phyloP scores from a whole-genome alignment of 805 yeast species.

The Candida coleopterorum region DNA sequence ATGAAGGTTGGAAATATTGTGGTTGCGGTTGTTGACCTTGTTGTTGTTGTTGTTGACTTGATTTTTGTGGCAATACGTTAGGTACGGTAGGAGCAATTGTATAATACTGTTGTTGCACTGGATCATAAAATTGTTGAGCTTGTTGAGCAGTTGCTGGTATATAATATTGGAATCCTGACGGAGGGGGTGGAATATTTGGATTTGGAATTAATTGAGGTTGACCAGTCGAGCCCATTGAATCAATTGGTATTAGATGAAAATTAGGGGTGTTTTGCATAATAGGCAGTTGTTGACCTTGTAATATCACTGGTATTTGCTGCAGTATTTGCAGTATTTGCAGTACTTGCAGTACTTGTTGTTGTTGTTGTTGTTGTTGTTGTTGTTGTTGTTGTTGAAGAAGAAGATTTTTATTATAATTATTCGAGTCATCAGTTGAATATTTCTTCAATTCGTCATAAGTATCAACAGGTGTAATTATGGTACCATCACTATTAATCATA shows the following conservation, averaged over 20 bases:
- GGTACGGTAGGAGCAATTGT: slow-evolving; percentile 34
- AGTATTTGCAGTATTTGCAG: too few species aligned
- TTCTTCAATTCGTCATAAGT: slow-evolving; percentile 11
- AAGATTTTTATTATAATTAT: slow-evolving; percentile 6
- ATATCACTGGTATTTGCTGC: neutral
- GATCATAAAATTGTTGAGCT: slow-evolving; percentile 40
- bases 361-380: slow-evolving; percentile 2
- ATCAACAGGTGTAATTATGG: slow-evolving; percentile 38
- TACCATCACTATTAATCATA: slow-evolving; percentile 43
- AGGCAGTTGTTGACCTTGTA: slow-evolving; percentile 7
- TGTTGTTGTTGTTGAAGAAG: slow-evolving; percentile 7
- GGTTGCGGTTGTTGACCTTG: slow-evolving; percentile 14
- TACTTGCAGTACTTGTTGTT: too few species aligned
- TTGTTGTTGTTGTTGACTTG: too few species aligned
- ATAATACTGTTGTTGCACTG: slow-evolving; percentile 40
- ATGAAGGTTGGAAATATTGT: slow-evolving; percentile 14
- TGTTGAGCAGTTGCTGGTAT: slow-evolving; percentile 19
- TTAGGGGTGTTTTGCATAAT: neutral
- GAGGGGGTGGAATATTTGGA: slow-evolving; percentile 3
- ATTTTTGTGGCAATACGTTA: slow-evolving; percentile 15
- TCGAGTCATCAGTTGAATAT: slow-evolving; percentile 4
- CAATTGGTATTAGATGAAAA: slow-evolving; percentile 6
- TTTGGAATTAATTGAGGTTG: slow-evolving; percentile 5
- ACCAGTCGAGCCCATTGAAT: slow-evolving; percentile 4
- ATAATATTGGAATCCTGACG: slow-evolving; percentile 13